Evolutionary conservation across 495 filamentous ascomycete species (phyloP).

Genomic region (Penicillium parvum): DNA sequence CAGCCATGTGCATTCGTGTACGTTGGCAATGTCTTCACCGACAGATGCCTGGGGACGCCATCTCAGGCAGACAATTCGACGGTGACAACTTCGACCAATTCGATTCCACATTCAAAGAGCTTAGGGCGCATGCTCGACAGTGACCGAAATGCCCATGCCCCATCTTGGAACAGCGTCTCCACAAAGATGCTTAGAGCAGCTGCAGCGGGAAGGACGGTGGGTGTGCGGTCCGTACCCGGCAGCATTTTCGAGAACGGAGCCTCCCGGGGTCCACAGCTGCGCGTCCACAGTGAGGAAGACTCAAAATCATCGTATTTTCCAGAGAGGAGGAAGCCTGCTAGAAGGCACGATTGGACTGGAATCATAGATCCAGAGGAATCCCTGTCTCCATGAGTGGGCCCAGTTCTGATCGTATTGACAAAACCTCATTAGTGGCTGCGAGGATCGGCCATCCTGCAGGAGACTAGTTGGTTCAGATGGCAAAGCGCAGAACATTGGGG

Average conservation of each 20-base stretch:
- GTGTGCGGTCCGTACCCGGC: slow-evolving; percentile 24
- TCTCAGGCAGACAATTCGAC: slow-evolving; percentile 3
- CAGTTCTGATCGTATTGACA: slow-evolving; percentile 12
- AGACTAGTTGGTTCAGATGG: slow-evolving; percentile 22
- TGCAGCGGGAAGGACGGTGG: slow-evolving; percentile 14
- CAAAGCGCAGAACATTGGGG: slow-evolving; percentile 4
- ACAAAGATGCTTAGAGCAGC: slow-evolving; percentile 9
- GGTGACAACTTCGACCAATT: neutral
- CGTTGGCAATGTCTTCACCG: slow-evolving; percentile 31
- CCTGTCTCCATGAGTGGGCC: slow-evolving; percentile 9
- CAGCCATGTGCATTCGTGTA: slow-evolving; percentile 20
- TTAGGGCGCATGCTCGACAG: neutral
- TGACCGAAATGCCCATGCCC: slow-evolving; percentile 8
- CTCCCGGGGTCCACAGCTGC: slow-evolving; percentile 6
- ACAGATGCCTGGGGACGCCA: slow-evolving; percentile 16
- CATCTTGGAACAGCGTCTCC: slow-evolving; percentile 3
- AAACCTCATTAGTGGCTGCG: slow-evolving; percentile 19
- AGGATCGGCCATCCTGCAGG: slow-evolving; percentile 29
- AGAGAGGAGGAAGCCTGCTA: neutral
- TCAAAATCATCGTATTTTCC: too few relatives aligned
- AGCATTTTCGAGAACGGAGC: slow-evolving; percentile 20
- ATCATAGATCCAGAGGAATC: slow-evolving; percentile 20
- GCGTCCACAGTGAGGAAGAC: too few relatives aligned
- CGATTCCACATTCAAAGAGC: neutral
- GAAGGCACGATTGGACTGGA: neutral